Evolutionary conservation across 176 grass and related monocot genomes (phyloP).

Genomic region (Lolium perenne): DNA sequence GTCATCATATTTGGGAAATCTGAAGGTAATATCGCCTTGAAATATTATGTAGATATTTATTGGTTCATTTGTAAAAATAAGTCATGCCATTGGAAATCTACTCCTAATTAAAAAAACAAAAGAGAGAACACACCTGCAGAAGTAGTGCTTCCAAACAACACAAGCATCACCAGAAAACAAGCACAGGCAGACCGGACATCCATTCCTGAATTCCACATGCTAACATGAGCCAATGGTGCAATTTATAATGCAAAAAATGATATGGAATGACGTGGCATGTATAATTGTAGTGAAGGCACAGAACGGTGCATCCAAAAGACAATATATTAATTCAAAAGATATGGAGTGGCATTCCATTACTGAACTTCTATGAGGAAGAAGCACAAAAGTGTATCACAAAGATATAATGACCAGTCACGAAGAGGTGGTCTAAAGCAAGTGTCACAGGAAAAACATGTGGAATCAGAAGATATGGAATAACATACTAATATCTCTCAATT

Average conservation of each 20-base stretch:
- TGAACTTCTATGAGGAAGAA: too few species aligned
- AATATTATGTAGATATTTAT: neutral
- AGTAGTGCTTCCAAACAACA: neutral
- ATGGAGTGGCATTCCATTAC: too few species aligned
- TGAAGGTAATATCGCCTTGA: neutral
- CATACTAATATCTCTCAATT: too few species aligned
- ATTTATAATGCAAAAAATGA: neutral
- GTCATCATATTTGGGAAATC: neutral
- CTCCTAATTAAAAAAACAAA: neutral
- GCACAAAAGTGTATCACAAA: too few species aligned
- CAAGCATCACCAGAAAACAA: neutral
- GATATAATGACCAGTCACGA: too few species aligned
- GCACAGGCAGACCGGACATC: neutral
- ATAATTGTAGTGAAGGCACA: too few species aligned
- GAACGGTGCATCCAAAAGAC: too few species aligned
- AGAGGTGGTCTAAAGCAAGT: too few species aligned
- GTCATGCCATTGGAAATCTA: neutral
- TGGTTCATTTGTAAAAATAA: neutral
- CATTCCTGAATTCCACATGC: neutral
- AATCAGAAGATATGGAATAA: too few species aligned
- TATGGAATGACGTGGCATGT: too few species aligned
- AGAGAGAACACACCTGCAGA: constrained; percentile 4
- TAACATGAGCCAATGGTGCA: neutral
- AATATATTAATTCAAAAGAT: too few species aligned
- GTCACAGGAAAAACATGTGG: too few species aligned